Conservation (phyloP, 768 basidiomycete genomes). For the Cubamyces sp. region DNA sequence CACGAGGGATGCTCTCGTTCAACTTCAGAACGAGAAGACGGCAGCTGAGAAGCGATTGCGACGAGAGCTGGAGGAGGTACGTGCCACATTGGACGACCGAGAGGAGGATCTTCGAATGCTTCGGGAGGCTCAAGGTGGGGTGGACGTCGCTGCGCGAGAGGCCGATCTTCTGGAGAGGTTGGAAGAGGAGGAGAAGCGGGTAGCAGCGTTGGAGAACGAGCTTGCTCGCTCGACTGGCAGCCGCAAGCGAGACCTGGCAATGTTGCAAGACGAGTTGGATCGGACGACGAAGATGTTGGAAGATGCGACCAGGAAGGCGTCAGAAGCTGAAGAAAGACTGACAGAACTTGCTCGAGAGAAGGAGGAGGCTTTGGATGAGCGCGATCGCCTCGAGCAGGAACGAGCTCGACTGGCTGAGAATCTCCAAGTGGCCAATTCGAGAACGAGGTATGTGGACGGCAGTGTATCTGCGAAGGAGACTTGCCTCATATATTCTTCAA, state of each 20-base stretch:
- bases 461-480: not conserved
- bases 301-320: constrained; percentile 44
- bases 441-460: constrained; percentile 4
- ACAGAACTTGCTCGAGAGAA: constrained; percentile 56
- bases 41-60: constrained; percentile 53
- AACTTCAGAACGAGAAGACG: constrained; percentile 61
- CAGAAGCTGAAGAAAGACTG: constrained; percentile 47
- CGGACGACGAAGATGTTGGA: constrained; percentile 38
- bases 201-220: constrained; percentile 57
- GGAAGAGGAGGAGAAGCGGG: constrained; percentile 74
- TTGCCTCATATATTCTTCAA: not conserved
- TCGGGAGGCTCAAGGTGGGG: constrained; percentile 41
- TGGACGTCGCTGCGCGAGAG: constrained; percentile 52
- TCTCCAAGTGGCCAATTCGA: constrained; percentile 1
- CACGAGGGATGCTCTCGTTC: constrained; percentile 50
- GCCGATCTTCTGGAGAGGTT: constrained; percentile 64
- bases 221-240: constrained; percentile 44
- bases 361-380: constrained; percentile 48
- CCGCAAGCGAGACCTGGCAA: constrained; percentile 20
- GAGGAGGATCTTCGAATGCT: constrained; percentile 61
- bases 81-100: constrained; percentile 52
- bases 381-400: constrained; percentile 14
- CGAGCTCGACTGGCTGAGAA: not conserved
- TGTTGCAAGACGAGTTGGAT: constrained; percentile 43
- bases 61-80: constrained; percentile 49